Percentiles rank a stretch among this genome's conserved stretches.
phyloP scores from a whole-genome alignment of 805 yeast species.

The Saccharomycopsis schoenii region DNA sequence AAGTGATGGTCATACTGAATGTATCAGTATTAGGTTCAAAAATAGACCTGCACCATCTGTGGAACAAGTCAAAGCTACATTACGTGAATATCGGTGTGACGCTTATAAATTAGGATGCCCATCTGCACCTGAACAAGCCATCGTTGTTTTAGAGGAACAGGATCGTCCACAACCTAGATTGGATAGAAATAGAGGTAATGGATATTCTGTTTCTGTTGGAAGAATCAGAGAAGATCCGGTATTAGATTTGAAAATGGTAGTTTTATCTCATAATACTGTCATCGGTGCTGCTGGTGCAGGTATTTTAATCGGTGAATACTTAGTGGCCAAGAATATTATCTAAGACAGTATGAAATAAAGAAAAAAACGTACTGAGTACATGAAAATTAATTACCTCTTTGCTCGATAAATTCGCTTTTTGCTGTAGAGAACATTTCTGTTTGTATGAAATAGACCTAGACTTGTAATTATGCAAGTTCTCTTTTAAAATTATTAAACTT shows the following conservation, averaged over 20 bases:
- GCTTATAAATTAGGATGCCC: conserved; percentile 71
- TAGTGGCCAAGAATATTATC: conserved; percentile 65
- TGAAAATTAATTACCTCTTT: neutral
- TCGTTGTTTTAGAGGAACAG: conserved; percentile 81
- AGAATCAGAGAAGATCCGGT: conserved; percentile 90
- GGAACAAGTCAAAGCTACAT: conserved; percentile 62
- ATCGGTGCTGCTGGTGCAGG: conserved; percentile 99
- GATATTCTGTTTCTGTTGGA: conserved; percentile 92
- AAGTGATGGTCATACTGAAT: conserved; percentile 95
- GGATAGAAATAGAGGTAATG: conserved; percentile 90
- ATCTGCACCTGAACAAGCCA: conserved; percentile 88
- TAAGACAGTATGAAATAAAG: conserved; percentile 24
- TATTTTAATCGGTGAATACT: conserved; percentile 84
- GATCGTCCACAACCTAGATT: conserved; percentile 98
- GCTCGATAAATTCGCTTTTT: no score
- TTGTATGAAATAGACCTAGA: no score
- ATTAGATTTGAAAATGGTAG: conserved; percentile 91
- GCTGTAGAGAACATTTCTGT: no score
- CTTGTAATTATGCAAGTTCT: no score
- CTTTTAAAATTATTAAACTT: no score
- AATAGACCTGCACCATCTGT: conserved; percentile 77
- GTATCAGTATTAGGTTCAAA: conserved; percentile 78
- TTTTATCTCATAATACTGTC: conserved; percentile 92
- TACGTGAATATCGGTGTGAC: conserved; percentile 72
- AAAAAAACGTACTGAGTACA: neutral